Base-by-base conservation (phyloP, 495 filamentous ascomycete species). In the Halenospora varia region DNA sequence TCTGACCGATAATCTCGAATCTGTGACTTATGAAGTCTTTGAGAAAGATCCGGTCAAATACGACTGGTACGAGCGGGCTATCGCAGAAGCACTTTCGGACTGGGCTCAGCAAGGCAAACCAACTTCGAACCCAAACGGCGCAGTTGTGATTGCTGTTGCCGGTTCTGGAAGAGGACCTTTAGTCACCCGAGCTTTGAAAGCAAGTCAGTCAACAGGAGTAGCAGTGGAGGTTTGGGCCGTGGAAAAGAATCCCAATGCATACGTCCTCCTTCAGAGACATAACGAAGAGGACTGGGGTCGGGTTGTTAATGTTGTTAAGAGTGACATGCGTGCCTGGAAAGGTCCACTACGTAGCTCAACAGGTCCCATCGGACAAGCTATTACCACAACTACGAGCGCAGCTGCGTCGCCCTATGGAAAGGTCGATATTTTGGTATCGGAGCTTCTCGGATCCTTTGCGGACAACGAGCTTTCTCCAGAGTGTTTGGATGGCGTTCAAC, bases 11-110 rank as follows among this genome's bases (percentile, higher is more conserved):
- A 97, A 99, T 61, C 79, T 99, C 22, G 94, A 99, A 67, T 94
- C 89, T 48, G 88, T 95, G 52, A 99, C 94, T 1, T 99, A 99
- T 68, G 94, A 99, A 69, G 92, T 97, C 9, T 99, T 99, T 66
- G 94, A 99, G 70, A 95, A 94, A 61, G 95, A 97, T 57, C 94
- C 94, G 0, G 86, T 97, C 69, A 99, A 99, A 71, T 99, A 99
- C 68, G 86, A 92, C 51, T 92, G 91, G 77, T 99, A 99, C 68
- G 90, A 96, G 68, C 73, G 77, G 17, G 94, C 94, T 39, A 90
- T 97, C 50, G 77, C 79, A 1, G 79, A 87, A 56, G 93, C 94
- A 0, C 80, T 99, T 57, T 74, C 69, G n/a, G 93, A 96, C 60
- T 94, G 92, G 88, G 73, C 69, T 10, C 76, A 77, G 42, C 80